Evolutionary conservation across 371 early-diverging fungal genomes (phyloP), one percentile per base, ranked within the genome.

Genomic region (Coelomomyces lativittatus): DNA sequence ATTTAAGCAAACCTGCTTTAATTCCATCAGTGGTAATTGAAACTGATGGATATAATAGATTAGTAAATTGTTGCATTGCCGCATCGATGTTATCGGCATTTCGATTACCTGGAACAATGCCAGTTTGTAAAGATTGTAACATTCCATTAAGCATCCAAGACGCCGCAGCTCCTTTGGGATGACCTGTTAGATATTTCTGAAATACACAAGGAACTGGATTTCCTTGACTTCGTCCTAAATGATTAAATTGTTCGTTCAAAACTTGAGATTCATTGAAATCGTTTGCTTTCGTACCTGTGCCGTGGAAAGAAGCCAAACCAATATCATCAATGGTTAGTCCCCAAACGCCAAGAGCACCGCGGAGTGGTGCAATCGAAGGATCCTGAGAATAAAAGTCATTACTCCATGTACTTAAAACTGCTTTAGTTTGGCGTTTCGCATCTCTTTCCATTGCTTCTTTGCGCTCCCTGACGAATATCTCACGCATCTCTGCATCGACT

Each of bases 101-200:
- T 57, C 91, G 87, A 70, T 92, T 92, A 48, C 92, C 92, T 25
- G 92, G 92, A 37, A 91, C 69, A 49, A 88, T 63, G 57, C 92
- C 89, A 31, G 85, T 83, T 55, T 83, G 77, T 50, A 92, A 67
- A 41, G 78, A 66, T 60, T 92, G 91, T 49, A 91, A 65, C 51
- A 84, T 74, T 52, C 91, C 91, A 68, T 91, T 91, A 55, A 89
- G 78, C 92, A 92, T 92, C 88, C 88, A 91, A n/a, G 88, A 84
- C 38, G 92, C 91, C 37, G 92, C 92, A 39, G 91, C 85, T 49
- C 88, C 92, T 82, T 92, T 92, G 33, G 93, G 88, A 56, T 91
- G 92, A 49, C 90, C 92, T 44, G 92, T 91, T 48, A 92, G 73
- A 63, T 89, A 85, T 63, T 92, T 92, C 51, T 92, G 92, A 80